Conservation (phyloP, 2,329 filamentous ascomycete genomes). For the Tolypocladium endophyticum region DNA sequence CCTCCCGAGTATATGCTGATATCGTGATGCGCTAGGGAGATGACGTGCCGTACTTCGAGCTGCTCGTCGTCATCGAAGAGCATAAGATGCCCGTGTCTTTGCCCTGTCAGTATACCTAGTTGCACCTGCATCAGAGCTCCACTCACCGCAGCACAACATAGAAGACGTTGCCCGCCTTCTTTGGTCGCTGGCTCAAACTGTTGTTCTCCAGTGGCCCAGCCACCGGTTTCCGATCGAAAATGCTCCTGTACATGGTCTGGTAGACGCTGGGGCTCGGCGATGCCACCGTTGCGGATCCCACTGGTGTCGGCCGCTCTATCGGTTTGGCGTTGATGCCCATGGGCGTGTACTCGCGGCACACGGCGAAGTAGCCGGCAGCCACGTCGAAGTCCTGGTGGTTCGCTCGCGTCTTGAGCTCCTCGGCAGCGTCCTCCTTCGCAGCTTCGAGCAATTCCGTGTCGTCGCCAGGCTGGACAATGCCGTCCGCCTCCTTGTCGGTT, state of each 20-base stretch:
- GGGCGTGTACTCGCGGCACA: conserved; percentile 84
- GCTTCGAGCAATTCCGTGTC: conserved; percentile 54
- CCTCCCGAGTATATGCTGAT: conserved; percentile 78
- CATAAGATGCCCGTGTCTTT: conserved; percentile 88
- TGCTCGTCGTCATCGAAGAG: conserved; percentile 94
- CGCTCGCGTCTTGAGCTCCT: conserved; percentile 45
- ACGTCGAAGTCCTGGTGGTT: conserved; percentile 62
- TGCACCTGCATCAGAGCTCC: background rate
- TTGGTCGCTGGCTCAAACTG: conserved; percentile 40
- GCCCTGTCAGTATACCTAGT: conserved; percentile 1
- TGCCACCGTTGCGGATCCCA: conserved; percentile 63
- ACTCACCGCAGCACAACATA: conserved; percentile 77
- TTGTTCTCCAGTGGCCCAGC: conserved; percentile 36
- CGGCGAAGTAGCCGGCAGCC: conserved; percentile 88
- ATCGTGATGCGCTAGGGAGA: conserved; percentile 80
- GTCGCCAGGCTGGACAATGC: conserved; percentile 49
- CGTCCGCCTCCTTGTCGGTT: conserved; percentile 16
- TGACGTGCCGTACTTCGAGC: conserved; percentile 90
- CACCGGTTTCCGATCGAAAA: conserved; percentile 70
- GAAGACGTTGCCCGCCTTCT: conserved; percentile 76
- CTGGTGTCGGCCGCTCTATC: conserved; percentile 73
- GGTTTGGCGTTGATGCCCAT: conserved; percentile 89
- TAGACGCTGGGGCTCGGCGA: conserved; percentile 88
- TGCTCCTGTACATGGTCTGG: conserved; percentile 93
- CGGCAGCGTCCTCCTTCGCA: conserved; percentile 44